Evolutionary conservation across 768 basidiomycete genomes (phyloP).

Genomic region (Suillus decipiens): DNA sequence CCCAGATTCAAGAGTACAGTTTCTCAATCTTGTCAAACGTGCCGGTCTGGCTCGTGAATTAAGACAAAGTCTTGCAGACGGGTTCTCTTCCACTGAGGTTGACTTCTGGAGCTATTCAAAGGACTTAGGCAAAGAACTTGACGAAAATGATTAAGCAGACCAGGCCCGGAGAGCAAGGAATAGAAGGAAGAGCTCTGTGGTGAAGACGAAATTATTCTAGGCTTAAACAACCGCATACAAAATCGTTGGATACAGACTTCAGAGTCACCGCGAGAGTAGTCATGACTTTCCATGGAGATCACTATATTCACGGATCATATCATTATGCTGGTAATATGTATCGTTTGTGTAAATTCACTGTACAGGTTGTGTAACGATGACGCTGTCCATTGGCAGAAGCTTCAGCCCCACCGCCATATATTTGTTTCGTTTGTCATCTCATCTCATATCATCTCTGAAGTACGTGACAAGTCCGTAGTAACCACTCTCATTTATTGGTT

Average conservation of each 20-base stretch:
- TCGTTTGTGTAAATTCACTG: background rate
- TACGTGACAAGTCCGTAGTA: too few species aligned
- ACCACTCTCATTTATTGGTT: too few species aligned
- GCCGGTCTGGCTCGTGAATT: slow-evolving; percentile 44
- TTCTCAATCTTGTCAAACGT: slow-evolving; percentile 54
- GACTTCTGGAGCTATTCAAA: slow-evolving; percentile 72
- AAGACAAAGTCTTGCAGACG: slow-evolving; percentile 22
- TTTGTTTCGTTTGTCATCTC: too few species aligned
- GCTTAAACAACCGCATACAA: background rate
- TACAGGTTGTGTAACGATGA: background rate
- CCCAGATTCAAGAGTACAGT: slow-evolving; percentile 73
- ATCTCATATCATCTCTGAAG: too few species aligned
- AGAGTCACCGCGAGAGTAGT: background rate
- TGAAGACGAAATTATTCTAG: background rate
- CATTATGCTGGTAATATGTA: background rate
- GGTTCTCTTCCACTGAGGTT: slow-evolving; percentile 41
- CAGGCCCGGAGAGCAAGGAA: background rate
- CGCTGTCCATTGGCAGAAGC: too few species aligned
- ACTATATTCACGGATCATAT: background rate
- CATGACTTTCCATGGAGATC: background rate
- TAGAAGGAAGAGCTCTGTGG: background rate
- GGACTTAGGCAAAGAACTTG: slow-evolving; percentile 14
- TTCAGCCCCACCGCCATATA: too few species aligned
- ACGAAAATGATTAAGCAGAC: background rate
- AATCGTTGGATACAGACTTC: background rate